Base-by-base conservation (phyloP, 352 stramenopile species). In the Phytophthora niederhauseri region DNA sequence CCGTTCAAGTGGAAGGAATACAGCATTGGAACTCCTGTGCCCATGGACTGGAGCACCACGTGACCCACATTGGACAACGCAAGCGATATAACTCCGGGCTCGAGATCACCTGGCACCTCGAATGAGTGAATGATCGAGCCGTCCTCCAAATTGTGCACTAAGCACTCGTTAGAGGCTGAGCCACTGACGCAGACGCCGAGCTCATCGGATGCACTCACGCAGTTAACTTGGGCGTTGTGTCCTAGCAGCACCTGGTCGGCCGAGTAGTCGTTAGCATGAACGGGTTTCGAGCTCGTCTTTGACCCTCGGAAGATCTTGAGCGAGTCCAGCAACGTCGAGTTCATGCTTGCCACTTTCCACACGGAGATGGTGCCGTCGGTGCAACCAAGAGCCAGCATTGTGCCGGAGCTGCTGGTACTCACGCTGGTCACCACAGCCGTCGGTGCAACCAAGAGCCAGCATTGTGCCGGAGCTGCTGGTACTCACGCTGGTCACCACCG, bases 1-100 rank as follows among this genome's bases (percentile, higher is more conserved):
- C 85, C 89, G 60, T 96, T 92, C 49, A 93, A 68, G 57, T 93
- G 86, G 60, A 91, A 96, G 1, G 78, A 81, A 67, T 90, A 87
- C 28, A 95, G 64, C 68, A 77, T 78, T 0, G 86, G 73, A 26
- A 43, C 30, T 17, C 77, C 85, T 2, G 78, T 85, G 30, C 82
- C 80, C 38, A 94, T 66, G 3, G 88, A 95, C 57, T 93, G 84
- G n/a, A 91, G 72, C 17, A 93, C 60, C 14, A 96, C 69, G 30
- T 87, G 82, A 17, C 89, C 89, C 8, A 94, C 76, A 20, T 64
- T 76, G 1, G 87, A 95, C 6, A 96, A 65, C 6, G 77, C 81
- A 24, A 95, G 59, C 2, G 78, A 85, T 56, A 83, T 75, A 8
- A 92, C 63, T 1, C 80, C 81, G 12, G 83, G 84, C 3, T 82